Base-by-base conservation (phyloP, 2,329 filamentous ascomycete species). In the Sporothrix protearum region DNA sequence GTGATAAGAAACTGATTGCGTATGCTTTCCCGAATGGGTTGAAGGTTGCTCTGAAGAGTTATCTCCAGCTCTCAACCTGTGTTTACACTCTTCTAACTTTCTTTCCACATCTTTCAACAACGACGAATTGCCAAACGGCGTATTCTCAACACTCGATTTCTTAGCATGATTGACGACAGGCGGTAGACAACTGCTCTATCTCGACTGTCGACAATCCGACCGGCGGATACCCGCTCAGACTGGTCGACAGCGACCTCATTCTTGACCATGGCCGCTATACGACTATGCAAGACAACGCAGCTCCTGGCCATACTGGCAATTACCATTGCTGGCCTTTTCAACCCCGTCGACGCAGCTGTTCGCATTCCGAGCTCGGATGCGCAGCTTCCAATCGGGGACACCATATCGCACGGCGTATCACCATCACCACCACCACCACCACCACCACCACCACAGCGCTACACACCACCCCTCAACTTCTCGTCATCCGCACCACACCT, bases 401-500 rank as follows among this genome's bases (percentile, higher is more conserved):
- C 9, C 36, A 42, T 25, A 9, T 25, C 33, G 6, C 33, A 10
- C 7, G 47, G 3, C 45, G 42, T 19, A 70, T 25, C 22, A 25
- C 8, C 55, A 16, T 28, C 57, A 30, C 55, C 55, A 16, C 39
- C 57, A 30, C 55, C 30, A 70, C 39, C 22, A 22, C 12, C n/a
- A 6, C 19, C 12, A 33, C 36, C 51, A 30, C 64, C 55, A 16
- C 39, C 57, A 30, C 55, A 28, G 3, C 25, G 53, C 36, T 70
- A 67, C 22, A 33, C 69, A 2, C n/a, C 42, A 1, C 71, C 53
- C 6, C 77, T 85, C 71, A 83, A 85, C 77, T 86, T 83, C 76
- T 82, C 82, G 1, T 85, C 83, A 1, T 74, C 82, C 14, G 79
- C 81, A 8, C 84, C 84, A 3, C 83, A 85, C 73, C 81, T 85